Evolutionary conservation across 768 basidiomycete genomes (phyloP).

Genomic region (Leccinellum albellum): DNA sequence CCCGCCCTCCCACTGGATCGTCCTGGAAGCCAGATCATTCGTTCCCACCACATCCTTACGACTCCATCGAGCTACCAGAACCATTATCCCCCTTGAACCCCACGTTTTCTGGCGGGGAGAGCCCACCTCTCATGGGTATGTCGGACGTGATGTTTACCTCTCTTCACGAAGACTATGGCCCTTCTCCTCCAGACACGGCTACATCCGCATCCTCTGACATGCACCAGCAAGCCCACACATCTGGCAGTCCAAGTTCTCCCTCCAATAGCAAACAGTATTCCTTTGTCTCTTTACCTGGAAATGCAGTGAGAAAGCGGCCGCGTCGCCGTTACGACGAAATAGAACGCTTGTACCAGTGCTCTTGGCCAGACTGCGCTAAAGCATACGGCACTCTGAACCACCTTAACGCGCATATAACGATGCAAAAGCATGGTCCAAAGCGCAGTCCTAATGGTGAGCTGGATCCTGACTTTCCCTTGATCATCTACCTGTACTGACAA

Average conservation of each 20-base stretch:
- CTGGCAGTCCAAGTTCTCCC: slow-evolving; percentile 28
- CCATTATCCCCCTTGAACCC: slow-evolving; percentile 55
- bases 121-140: slow-evolving; percentile 32
- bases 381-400: slow-evolving; percentile 95
- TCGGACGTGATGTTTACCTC: slow-evolving; percentile 40
- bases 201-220: slow-evolving; percentile 50
- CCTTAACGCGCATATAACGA: slow-evolving; percentile 96
- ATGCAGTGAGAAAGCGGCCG: slow-evolving; percentile 80
- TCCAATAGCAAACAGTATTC: slow-evolving; percentile 70
- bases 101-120: slow-evolving; percentile 45
- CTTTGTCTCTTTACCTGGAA: slow-evolving; percentile 78
- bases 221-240: slow-evolving; percentile 18
- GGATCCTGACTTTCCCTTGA: not conserved
- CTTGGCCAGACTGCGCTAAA: slow-evolving; percentile 74
- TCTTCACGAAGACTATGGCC: slow-evolving; percentile 49
- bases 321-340: slow-evolving; percentile 90
- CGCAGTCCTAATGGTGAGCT: slow-evolving; percentile 82
- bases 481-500: slow-evolving; percentile 13
- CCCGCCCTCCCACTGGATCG: slow-evolving; percentile 40
- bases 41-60: slow-evolving; percentile 32
- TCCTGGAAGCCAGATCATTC: slow-evolving; percentile 31
- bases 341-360: slow-evolving; percentile 87
- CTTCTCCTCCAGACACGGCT: slow-evolving; percentile 60
- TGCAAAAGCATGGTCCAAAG: slow-evolving; percentile 94
- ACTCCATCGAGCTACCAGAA: slow-evolving; percentile 38